phyloP scores from a whole-genome alignment of 2,329 filamentous ascomycete genomes.

The Nemania sp. region DNA sequence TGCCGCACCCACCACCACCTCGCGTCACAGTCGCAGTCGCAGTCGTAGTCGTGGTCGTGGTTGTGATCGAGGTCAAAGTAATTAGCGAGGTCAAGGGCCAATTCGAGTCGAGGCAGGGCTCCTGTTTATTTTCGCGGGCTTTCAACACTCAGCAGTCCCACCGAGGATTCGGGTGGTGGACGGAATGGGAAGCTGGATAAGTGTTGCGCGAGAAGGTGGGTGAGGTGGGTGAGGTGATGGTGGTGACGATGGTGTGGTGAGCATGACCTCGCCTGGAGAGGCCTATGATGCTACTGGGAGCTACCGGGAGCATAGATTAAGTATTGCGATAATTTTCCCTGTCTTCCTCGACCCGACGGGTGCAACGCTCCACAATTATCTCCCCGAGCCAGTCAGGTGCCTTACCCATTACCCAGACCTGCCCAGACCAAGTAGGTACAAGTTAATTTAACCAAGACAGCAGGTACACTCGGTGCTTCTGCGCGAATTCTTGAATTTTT shows the following conservation, averaged over 20 bases:
- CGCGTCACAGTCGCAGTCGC: too few species aligned
- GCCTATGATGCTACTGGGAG: slow-evolving; percentile 14
- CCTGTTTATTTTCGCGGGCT: slow-evolving; percentile 6
- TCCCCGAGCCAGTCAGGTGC: not conserved
- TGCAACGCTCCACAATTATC: not conserved
- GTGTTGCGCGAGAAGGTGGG: not conserved
- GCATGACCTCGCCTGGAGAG: slow-evolving; percentile 18
- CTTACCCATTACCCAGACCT: too few species aligned
- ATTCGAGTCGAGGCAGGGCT: slow-evolving; percentile 4
- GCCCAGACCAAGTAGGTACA: too few species aligned
- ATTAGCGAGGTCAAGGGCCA: too few species aligned
- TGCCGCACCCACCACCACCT: too few species aligned
- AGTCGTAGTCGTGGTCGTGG: too few species aligned
- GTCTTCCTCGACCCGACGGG: not conserved
- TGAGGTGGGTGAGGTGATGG: slow-evolving; percentile 14
- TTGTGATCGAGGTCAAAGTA: too few species aligned
- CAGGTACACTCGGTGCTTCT: too few species aligned
- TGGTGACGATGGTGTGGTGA: slow-evolving; percentile 21
- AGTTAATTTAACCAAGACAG: too few species aligned
- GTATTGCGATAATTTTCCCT: not conserved
- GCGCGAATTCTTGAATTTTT: too few species aligned
- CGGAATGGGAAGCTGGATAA: slow-evolving; percentile 22
- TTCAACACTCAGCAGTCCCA: slow-evolving; percentile 9
- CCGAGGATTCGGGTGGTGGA: slow-evolving; percentile 15
- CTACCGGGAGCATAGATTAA: too few species aligned